phyloP scores from a whole-genome alignment of 208 protist species.

The Trypanosoma lewisi region DNA sequence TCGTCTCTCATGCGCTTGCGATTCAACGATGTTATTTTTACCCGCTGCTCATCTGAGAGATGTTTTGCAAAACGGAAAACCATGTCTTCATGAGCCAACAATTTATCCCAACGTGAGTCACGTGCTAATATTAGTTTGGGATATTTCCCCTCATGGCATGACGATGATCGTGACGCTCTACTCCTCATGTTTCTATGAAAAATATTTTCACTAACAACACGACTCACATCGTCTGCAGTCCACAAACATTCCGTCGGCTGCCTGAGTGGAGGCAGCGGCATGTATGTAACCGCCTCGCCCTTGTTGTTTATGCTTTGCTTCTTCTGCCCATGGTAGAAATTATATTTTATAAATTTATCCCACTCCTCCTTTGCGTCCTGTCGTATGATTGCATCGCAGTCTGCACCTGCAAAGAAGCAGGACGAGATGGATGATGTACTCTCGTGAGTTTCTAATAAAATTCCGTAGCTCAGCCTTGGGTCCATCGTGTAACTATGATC shows the following conservation, averaged over 20 bases:
- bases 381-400: constrained; percentile 13
- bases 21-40: not conserved
- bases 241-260: constrained; percentile 11
- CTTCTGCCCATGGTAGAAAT: constrained; percentile 27
- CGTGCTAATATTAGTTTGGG: not conserved
- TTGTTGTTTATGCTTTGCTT: constrained; percentile 15
- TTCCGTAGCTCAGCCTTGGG: constrained; percentile 51
- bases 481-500: constrained; percentile 39
- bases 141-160: not conserved
- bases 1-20: constrained; percentile 27
- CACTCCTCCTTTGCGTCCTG: constrained; percentile 24
- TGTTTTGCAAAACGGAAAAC: constrained; percentile 22
- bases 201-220: constrained; percentile 5
- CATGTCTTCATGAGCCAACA: constrained; percentile 26
- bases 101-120: constrained; percentile 23
- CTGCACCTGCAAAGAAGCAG: constrained; percentile 21
- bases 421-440: constrained; percentile 1
- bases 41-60: constrained; percentile 14
- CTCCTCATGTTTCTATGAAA: constrained; percentile 1
- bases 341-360: constrained; percentile 28
- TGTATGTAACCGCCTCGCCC: constrained; percentile 15
- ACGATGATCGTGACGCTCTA: no score
- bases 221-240: not conserved
- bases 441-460: constrained; percentile 31
- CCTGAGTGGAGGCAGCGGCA: constrained; percentile 1